phyloP scores from a whole-genome alignment of 1,284 basidiomycete genomes.

The Leccinum proliferum region DNA sequence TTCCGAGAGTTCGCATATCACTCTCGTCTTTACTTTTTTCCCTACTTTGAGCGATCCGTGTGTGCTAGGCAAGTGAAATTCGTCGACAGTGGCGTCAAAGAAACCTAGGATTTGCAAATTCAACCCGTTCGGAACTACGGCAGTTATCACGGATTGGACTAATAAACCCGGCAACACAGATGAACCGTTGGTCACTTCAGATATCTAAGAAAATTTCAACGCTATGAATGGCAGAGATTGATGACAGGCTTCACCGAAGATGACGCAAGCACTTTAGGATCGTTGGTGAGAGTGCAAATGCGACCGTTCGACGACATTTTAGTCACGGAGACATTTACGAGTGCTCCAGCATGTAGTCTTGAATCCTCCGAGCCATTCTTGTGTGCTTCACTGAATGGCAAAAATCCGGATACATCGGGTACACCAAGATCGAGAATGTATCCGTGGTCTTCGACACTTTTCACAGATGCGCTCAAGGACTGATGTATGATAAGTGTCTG shows the following conservation, averaged over 20 bases:
- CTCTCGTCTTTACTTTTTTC: conserved; percentile 83
- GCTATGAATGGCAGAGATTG: conserved; percentile 9
- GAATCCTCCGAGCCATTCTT: conserved; percentile 36
- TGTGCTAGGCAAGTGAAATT: conserved; percentile 63
- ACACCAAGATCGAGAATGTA: conserved; percentile 89
- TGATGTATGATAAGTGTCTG: conserved; percentile 25
- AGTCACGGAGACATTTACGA: conserved; percentile 60
- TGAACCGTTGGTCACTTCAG: conserved; percentile 73
- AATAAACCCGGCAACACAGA: conserved; percentile 86
- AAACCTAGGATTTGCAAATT: conserved; percentile 91
- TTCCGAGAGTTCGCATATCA: conserved; percentile 79
- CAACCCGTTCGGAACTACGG: conserved; percentile 74
- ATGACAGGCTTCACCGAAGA: conserved; percentile 44
- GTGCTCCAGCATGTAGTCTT: conserved; percentile 60
- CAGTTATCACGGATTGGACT: conserved; percentile 84
- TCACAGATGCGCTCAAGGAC: conserved; percentile 74
- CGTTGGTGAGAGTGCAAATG: conserved; percentile 57
- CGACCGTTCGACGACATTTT: conserved; percentile 68
- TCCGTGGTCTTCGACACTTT: conserved; percentile 92
- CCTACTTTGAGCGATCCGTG: conserved; percentile 69
- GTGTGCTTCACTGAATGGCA: conserved; percentile 65
- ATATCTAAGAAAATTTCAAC: conserved; percentile 39
- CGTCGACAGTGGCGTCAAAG: conserved; percentile 90
- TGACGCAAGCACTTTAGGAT: conserved; percentile 40
- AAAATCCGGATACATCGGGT: conserved; percentile 69